These are phyloP conservation scores for Leishmania aethiopica DNA, from an alignment of 208 protist species.

Conservation along the genomic window DNA sequence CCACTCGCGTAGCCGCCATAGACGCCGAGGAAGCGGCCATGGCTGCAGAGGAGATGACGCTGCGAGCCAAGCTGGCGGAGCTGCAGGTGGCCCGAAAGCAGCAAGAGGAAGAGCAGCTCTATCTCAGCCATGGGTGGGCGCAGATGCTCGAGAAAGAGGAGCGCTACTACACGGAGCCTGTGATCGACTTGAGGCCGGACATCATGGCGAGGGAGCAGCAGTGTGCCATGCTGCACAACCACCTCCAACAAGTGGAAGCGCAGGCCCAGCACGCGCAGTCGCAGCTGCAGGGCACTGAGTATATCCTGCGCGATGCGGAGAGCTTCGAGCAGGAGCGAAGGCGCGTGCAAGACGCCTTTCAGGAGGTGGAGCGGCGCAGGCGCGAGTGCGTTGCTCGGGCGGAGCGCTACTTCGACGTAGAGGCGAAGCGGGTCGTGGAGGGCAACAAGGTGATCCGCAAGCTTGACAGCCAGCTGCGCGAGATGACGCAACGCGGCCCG, in stretches of 20 bases:
- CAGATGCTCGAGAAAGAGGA: slow-evolving; percentile 71
- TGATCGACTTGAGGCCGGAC: slow-evolving; percentile 45
- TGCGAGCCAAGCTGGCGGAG: slow-evolving; percentile 48
- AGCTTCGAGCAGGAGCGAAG: slow-evolving; percentile 44
- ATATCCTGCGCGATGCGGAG: slow-evolving; percentile 44
- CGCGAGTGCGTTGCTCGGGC: slow-evolving; percentile 36
- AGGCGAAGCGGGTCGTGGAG: slow-evolving; percentile 53
- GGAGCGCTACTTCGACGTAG: slow-evolving; percentile 72
- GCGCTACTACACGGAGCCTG: slow-evolving; percentile 73
- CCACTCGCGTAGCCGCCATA: slow-evolving; percentile 35
- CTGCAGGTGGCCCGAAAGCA: slow-evolving; percentile 35
- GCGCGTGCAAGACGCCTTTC: slow-evolving; percentile 40
- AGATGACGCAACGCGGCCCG: slow-evolving; percentile 39
- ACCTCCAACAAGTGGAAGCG: slow-evolving; percentile 48
- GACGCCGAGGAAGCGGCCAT: slow-evolving; percentile 52
- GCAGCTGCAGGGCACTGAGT: slow-evolving; percentile 40
- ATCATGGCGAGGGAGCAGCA: slow-evolving; percentile 54
- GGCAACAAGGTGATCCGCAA: slow-evolving; percentile 35
- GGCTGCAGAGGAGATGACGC: slow-evolving; percentile 44
- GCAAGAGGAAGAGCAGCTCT: slow-evolving; percentile 60
- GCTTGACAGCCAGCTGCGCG: slow-evolving; percentile 49
- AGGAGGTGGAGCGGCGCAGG: slow-evolving; percentile 51
- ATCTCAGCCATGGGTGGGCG: slow-evolving; percentile 64
- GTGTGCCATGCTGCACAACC: slow-evolving; percentile 44
- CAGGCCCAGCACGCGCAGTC: slow-evolving; percentile 32